These are phyloP conservation scores for Elongisporangium anandrum DNA, from an alignment of 352 stramenopile species.

Conservation along the genomic window DNA sequence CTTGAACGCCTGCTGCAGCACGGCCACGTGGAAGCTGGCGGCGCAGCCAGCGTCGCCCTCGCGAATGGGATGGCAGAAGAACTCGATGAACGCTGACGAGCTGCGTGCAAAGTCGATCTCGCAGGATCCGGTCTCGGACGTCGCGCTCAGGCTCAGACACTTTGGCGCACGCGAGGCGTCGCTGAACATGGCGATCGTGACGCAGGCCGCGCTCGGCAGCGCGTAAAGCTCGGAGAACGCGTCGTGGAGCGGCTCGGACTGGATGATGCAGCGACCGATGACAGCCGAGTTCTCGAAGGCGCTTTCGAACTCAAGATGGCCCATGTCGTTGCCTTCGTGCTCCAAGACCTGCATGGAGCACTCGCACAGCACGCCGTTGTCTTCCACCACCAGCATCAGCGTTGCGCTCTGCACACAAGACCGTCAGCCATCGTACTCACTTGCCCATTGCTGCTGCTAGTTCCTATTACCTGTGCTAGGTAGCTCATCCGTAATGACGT, in stretches of 20 bases:
- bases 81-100: constrained; percentile 82
- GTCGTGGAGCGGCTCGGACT: constrained; percentile 75
- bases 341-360: constrained; percentile 81
- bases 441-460: not conserved
- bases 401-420: constrained; percentile 34
- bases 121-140: constrained; percentile 67
- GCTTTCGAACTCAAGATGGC: constrained; percentile 69
- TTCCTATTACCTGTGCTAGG: constrained; percentile 28
- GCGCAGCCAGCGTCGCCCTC: constrained; percentile 22
- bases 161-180: constrained; percentile 9
- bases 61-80: constrained; percentile 36
- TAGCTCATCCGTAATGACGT: constrained; percentile 78
- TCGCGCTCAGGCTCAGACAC: constrained; percentile 63
- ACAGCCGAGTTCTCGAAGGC: constrained; percentile 73
- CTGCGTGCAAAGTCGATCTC: constrained; percentile 73
- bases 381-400: constrained; percentile 70
- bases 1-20: constrained; percentile 82
- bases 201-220: constrained; percentile 70
- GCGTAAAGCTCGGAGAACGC: constrained; percentile 82
- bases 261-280: constrained; percentile 77
- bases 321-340: constrained; percentile 68
- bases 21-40: constrained; percentile 73
- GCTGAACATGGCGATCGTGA: constrained; percentile 70
- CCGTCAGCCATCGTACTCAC: constrained; percentile 5
- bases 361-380: constrained; percentile 82